Percentiles rank a stretch among this genome's conserved stretches.
Conservation (phyloP, 2,329 filamentous ascomycete species). For the Xylaria multiplex region DNA sequence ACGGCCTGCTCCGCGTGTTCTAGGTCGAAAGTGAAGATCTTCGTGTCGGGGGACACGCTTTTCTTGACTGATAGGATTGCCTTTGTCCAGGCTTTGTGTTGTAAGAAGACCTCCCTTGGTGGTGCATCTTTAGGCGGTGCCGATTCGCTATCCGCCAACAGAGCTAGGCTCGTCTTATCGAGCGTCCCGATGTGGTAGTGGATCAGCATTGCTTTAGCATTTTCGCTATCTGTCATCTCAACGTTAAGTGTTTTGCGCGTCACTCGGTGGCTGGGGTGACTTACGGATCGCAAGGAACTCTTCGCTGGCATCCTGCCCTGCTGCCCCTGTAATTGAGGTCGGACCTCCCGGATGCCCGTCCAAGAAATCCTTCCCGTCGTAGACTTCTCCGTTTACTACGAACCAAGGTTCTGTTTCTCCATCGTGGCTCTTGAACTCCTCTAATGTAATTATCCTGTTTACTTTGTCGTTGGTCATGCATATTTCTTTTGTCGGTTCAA, state of each 20-base stretch:
- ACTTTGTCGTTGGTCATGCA: constrained; percentile 79
- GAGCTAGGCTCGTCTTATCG: constrained; percentile 65
- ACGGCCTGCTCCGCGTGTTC: constrained; percentile 75
- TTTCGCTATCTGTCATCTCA: constrained; percentile 78
- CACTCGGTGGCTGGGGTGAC: constrained; percentile 52
- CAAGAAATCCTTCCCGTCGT: constrained; percentile 83
- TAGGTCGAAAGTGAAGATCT: constrained; percentile 82
- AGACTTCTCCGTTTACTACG: constrained; percentile 87
- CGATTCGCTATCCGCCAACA: constrained; percentile 58
- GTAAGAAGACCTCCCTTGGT: constrained; percentile 72
- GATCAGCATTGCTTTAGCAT: constrained; percentile 89
- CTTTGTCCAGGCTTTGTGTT: constrained; percentile 77
- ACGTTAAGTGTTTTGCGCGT: background rate
- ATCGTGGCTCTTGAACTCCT: constrained; percentile 77
- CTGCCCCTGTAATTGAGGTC: constrained; percentile 82
- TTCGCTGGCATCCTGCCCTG: constrained; percentile 83
- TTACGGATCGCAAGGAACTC: constrained; percentile 93
- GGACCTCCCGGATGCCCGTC: constrained; percentile 87
- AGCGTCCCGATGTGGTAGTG: constrained; percentile 85
- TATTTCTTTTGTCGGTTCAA: constrained; percentile 71
- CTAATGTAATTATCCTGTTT: constrained; percentile 70
- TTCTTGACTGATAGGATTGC: constrained; percentile 74
- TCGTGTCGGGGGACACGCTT: constrained; percentile 79
- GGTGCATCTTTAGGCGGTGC: constrained; percentile 51
- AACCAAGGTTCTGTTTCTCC: constrained; percentile 81